Evolutionary conservation across 2,329 filamentous ascomycete genomes (phyloP).

Genomic region (Fusarium sp.): DNA sequence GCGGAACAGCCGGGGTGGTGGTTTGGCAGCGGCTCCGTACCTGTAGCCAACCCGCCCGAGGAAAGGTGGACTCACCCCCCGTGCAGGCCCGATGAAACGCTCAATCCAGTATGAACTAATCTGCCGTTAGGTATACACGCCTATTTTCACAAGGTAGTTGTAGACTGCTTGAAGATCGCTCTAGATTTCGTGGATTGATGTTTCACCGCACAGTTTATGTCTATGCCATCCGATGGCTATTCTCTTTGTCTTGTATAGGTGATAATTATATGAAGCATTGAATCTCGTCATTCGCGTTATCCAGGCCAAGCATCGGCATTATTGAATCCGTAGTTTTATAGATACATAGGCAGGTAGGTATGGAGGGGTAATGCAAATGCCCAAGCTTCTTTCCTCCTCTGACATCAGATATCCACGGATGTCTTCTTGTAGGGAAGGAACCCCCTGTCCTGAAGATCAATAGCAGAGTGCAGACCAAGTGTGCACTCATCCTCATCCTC

Average conservation of each 20-base stretch:
- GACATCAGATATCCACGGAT: neutral
- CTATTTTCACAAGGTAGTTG: constrained; percentile 6
- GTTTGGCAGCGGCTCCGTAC: constrained; percentile 44
- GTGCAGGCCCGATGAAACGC: constrained; percentile 6
- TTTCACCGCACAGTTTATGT: neutral
- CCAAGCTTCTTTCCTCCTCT: constrained; percentile 6
- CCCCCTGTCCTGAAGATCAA: neutral
- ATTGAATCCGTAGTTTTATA: constrained; percentile 22
- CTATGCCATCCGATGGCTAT: neutral
- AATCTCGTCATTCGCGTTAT: constrained; percentile 43
- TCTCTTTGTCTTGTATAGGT: neutral
- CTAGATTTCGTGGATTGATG: neutral
- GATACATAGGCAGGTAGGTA: neutral
- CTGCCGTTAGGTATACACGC: constrained; percentile 16
- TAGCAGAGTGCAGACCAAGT: neutral
- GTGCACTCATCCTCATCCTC: neutral
- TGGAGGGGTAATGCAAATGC: constrained; percentile 18
- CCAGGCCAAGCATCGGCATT: constrained; percentile 41
- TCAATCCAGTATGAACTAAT: constrained; percentile 20
- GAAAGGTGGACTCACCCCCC: constrained; percentile 20
- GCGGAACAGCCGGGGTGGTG: constrained; percentile 35
- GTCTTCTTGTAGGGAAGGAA: constrained; percentile 1
- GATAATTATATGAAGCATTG: neutral
- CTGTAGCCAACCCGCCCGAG: constrained; percentile 19
- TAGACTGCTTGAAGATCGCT: neutral